Base-by-base conservation (phyloP, 176 grass and related monocot species). In the Zoysia japonica region DNA sequence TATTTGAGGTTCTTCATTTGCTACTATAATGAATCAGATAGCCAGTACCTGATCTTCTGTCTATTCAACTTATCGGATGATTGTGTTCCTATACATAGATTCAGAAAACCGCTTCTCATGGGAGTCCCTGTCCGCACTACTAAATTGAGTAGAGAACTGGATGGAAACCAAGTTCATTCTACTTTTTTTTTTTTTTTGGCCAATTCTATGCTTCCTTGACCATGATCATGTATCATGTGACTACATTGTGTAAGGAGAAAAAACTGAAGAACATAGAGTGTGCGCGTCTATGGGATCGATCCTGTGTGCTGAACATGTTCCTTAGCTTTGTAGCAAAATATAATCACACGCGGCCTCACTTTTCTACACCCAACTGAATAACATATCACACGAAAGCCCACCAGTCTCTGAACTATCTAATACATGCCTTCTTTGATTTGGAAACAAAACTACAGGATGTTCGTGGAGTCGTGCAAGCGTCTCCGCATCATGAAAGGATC, bases 201-300 rank as follows among this genome's bases (percentile, higher is more conserved):
- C 41, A 61, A 46, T 11, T 20, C 28, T 44, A 75, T 46, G 40
- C n/a, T 61, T 61, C 19, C 10, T 61, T 13, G 7, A 17, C 9
- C 6, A 19, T 76, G 41, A 76, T 56, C 55, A 37, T n/a, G 2
- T n/a, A 76, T 75, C 61, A 75, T 20, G 54, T 46, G 20, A 41
- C 51, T 44, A 75, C 16, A 46, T 75, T 41, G 19, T 0, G 39
- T 28, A 55, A 55, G 2, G n/a, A 8, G 6, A 74, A 41, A 54
- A 72, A 67, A 7, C 15, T 9, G 5, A n/a, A 49, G 2, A 47
- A 9, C 11, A 11, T 4, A 44, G 3, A 44, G 43, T 1, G 43
- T 3, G 47, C 11, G 47, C 11, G 7, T 11, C 9, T 49, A 49
- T 49, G 47, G 47, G 47, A 49, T 49, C 47, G 47, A 44, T 44